phyloP scores from a whole-genome alignment of 352 stramenopile species.

The Thalassiosira oceanica region DNA sequence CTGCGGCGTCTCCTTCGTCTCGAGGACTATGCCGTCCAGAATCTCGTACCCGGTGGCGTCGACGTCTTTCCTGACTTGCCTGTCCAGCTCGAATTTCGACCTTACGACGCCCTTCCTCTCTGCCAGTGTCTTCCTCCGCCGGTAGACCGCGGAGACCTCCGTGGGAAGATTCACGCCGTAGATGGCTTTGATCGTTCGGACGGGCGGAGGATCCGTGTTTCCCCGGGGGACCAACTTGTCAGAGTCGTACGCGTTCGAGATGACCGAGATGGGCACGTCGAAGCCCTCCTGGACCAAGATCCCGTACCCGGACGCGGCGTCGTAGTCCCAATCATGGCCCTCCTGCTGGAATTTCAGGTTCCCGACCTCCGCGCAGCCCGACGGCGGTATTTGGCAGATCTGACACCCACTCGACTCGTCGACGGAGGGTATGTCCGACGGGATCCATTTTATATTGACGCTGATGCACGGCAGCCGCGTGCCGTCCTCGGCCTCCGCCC shows the following conservation, averaged over 20 bases:
- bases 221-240: constrained; percentile 29
- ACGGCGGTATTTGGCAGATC: neutral
- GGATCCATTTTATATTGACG: neutral
- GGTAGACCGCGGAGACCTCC: constrained; percentile 26
- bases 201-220: constrained; percentile 38
- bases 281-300: constrained; percentile 9
- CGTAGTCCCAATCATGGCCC: constrained; percentile 1
- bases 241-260: constrained; percentile 14
- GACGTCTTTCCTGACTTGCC: constrained; percentile 12
- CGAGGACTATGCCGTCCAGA: constrained; percentile 42
- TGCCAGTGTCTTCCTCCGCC: constrained; percentile 15
- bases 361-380: neutral
- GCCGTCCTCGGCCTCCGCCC: too few relatives aligned
- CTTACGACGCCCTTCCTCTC: neutral
- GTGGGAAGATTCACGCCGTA: constrained; percentile 55
- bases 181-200: constrained; percentile 42
- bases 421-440: neutral
- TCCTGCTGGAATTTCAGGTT: neutral
- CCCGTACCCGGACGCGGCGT: constrained; percentile 27
- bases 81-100: constrained; percentile 18
- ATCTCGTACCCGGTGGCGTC: constrained; percentile 20
- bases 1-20: constrained; percentile 54
- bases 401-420: neutral
- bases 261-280: constrained; percentile 7
- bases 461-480: too few relatives aligned